These are phyloP conservation scores for Herpetospermum pedunculosum DNA, from an alignment of 306 rosid genomes.

Conservation along the genomic window DNA sequence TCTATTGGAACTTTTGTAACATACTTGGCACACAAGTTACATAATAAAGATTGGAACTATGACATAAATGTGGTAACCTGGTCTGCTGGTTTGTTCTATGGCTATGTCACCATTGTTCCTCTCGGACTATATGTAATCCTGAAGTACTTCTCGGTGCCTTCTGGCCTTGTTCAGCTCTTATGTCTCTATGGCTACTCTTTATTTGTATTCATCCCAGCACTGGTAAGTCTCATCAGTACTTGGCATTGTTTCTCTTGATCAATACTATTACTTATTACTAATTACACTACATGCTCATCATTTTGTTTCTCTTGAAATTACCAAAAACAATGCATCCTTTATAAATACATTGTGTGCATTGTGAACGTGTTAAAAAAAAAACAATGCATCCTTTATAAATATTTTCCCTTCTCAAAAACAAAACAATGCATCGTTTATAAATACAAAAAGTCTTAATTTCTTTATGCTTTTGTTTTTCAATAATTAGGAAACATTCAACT, in stretches of 20 bases:
- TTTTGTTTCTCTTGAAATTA: background rate
- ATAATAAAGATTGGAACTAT: slow-evolving; percentile 67
- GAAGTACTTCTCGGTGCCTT: slow-evolving; percentile 87
- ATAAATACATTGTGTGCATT: too few species aligned
- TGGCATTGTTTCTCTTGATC: too few species aligned
- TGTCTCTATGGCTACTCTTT: slow-evolving; percentile 95
- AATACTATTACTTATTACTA: background rate
- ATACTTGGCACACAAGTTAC: slow-evolving; percentile 73
- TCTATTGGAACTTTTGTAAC: slow-evolving; percentile 90
- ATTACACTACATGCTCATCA: background rate
- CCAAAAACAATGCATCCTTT: too few species aligned
- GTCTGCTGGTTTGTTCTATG: slow-evolving; percentile 96
- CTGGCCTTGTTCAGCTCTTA: slow-evolving; percentile 77
- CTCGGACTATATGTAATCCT: slow-evolving; percentile 62
- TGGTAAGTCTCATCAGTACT: slow-evolving; percentile 41
- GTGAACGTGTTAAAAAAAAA: too few species aligned
- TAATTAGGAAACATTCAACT: background rate
- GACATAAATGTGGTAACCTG: slow-evolving; percentile 91
- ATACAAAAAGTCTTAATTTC: background rate
- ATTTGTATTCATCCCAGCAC: slow-evolving; percentile 81
- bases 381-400: too few species aligned
- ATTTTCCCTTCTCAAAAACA: too few species aligned
- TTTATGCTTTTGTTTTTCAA: background rate
- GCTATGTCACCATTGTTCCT: slow-evolving; percentile 78
- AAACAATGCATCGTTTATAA: background rate